Percentiles rank a stretch among this genome's conserved stretches.
These are phyloP conservation scores for Gossypium schwendimanii DNA, from an alignment of 441 rosid genomes.

Conservation along the genomic window DNA sequence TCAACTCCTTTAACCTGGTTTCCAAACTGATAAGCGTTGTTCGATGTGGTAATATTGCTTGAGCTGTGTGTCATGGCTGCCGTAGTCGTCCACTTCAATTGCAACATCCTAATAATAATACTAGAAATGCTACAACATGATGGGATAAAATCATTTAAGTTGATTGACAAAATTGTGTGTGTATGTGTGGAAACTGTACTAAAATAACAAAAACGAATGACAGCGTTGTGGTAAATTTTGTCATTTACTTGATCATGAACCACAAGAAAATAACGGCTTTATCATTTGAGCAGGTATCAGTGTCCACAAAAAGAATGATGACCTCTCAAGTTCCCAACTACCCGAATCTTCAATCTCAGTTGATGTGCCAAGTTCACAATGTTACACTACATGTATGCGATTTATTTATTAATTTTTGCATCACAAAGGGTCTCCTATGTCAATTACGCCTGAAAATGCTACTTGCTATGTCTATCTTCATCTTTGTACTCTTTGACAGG, in stretches of 20 bases:
- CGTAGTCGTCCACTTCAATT: background rate
- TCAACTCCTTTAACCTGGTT: too few species aligned
- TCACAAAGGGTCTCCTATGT: slow-evolving; percentile 40
- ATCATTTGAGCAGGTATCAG: slow-evolving; percentile 54
- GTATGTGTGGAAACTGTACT: background rate
- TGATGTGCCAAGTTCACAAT: slow-evolving; percentile 93
- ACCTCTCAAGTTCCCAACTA: slow-evolving; percentile 87
- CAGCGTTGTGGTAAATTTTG: background rate
- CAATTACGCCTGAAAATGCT: slow-evolving; percentile 3
- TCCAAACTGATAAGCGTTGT: too few species aligned
- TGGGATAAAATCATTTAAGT: background rate
- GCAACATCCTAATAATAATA: background rate
- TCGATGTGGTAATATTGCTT: too few species aligned
- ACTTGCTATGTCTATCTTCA: background rate
- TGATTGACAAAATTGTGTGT: background rate
- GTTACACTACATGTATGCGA: slow-evolving; percentile 70
- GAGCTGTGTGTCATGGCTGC: background rate
- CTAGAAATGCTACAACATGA: too few species aligned
- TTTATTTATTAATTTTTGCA: background rate
- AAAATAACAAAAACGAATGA: background rate
- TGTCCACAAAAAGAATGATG: slow-evolving; percentile 78
- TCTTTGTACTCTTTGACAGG: slow-evolving; percentile 33
- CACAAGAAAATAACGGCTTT: background rate
- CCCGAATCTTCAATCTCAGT: slow-evolving; percentile 86
- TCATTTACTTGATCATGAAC: background rate